Evolutionary conservation across 768 basidiomycete genomes (phyloP), one percentile per base, ranked within the genome.

Genomic region (Podaxis rugospora): DNA sequence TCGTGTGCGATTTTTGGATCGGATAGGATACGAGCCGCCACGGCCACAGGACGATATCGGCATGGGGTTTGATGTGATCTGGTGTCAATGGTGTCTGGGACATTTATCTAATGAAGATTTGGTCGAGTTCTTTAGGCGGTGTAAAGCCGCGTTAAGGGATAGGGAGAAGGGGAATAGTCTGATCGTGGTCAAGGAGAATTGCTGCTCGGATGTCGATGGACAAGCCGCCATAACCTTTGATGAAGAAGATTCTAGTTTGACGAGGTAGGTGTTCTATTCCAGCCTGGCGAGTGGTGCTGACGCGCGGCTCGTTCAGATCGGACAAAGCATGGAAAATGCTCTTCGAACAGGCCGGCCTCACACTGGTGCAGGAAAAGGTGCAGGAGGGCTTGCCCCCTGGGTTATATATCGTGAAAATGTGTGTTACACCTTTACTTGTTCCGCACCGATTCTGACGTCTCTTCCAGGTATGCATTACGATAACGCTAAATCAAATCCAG

Each of bases 71-170:
- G 96, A 99, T 72, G 83, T 95, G 56, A 83, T 96, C 60, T 95
- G 93, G 95, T 93, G 92, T 67, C 96, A 99, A 72, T 98, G 96
- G 96, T 96, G 95, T 76, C 80, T 98, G 14, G 92, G 93, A 1
- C 92, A 95, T 76, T 79, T 97, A 61, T 83, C 79, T 57, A 87
- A 95, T 69, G 68, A 70, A 6, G 91, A 96, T 70, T 82, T 98
- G 23, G 80, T 93, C 27, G 71, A 75, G 1, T 98, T 98, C 75
- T 80, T 98, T 65, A 76, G 79, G 65, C 78, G 86, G 51, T 80
- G 87, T 63, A 78, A 80, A 51, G 75, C 73, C 2, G 85, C 93
- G 0, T 70, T 98, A 60, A 78, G 87, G 2, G 59, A 61, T 18
- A 36, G n/a, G 18, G 52, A 60, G 10, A 71, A 69, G 50, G 72